Percentiles rank a stretch among this genome's conserved stretches.
Evolutionary conservation across 495 filamentous ascomycete genomes (phyloP).

Genomic region (Astrothelium macrocarpum): DNA sequence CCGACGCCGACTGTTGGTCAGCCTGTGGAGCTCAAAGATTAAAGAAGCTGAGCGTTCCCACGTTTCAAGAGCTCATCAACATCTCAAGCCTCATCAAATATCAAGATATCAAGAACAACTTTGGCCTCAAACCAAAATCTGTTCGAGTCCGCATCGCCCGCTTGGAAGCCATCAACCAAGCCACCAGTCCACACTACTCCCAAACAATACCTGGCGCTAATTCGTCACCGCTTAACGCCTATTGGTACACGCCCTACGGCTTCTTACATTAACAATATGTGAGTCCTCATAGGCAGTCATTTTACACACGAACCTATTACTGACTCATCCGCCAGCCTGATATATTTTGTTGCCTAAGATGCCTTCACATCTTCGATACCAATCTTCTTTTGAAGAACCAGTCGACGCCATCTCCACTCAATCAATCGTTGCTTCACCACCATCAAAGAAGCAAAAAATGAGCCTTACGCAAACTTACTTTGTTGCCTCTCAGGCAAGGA

Average conservation of each 20-base stretch:
- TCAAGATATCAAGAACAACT: background rate
- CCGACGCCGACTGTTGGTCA: conserved; percentile 1
- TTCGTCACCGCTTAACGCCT: background rate
- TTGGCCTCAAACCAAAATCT: background rate
- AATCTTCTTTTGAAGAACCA: conserved; percentile 20
- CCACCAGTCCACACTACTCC: background rate
- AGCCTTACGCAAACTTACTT: conserved; percentile 95
- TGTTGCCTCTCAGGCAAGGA: conserved; percentile 88
- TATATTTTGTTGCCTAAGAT: conserved; percentile 14
- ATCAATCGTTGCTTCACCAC: conserved; percentile 25
- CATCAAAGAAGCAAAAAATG: conserved; percentile 70
- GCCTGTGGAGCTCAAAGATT: background rate
- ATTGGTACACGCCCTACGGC: background rate
- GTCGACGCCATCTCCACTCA: conserved; percentile 16
- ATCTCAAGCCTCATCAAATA: background rate
- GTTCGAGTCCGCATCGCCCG: background rate
- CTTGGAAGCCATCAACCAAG: background rate
- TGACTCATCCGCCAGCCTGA: conserved; percentile 15
- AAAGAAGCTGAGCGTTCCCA: conserved; percentile 4
- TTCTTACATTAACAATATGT: background rate
- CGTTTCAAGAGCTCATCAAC: background rate
- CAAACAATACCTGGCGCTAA: background rate
- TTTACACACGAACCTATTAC: background rate
- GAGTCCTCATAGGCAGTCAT: conserved; percentile 3
- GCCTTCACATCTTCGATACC: conserved; percentile 23